These are phyloP conservation scores for Paracoccidioides brasiliensis DNA, from an alignment of 2,329 filamentous ascomycete genomes.

Conservation along the genomic window DNA sequence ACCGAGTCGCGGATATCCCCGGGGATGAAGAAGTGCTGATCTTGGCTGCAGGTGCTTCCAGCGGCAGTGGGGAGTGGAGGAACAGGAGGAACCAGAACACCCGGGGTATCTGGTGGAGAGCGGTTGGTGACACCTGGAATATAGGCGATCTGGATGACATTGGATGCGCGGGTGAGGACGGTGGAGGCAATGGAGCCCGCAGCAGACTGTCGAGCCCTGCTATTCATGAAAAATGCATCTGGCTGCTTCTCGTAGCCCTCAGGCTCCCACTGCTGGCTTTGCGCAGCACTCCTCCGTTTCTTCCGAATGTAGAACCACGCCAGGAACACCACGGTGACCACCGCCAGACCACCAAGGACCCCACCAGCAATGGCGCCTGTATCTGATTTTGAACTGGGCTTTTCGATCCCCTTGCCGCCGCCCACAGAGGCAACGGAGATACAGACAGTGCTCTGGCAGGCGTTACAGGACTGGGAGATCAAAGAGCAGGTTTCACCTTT, in stretches of 20 bases:
- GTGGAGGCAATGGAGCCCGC: conserved; percentile 88
- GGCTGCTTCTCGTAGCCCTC: conserved; percentile 37
- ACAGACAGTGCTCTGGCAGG: conserved; percentile 47
- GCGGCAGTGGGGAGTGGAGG: conserved; percentile 66
- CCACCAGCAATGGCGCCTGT: conserved; percentile 82
- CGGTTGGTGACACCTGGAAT: conserved; percentile 95
- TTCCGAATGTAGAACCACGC: conserved; percentile 84
- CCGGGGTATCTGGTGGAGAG: conserved; percentile 69
- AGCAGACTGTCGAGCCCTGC: conserved; percentile 60
- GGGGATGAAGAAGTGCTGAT: conserved; percentile 88
- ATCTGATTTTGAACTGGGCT: conserved; percentile 43
- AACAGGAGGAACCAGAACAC: conserved; percentile 74
- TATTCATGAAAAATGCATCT: conserved; percentile 44
- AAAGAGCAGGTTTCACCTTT: conserved; percentile 46
- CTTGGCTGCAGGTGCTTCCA: conserved; percentile 45
- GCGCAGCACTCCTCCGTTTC: conserved; percentile 47
- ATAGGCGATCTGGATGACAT: conserved; percentile 98
- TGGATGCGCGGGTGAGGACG: conserved; percentile 87
- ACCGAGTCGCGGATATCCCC: conserved; percentile 82
- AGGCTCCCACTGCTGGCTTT: conserved; percentile 39
- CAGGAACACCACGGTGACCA: conserved; percentile 61
- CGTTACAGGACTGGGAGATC: conserved; percentile 44
- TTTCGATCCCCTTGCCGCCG: conserved; percentile 19
- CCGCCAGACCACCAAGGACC: conserved; percentile 70
- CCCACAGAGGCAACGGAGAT: conserved; percentile 30